These are phyloP conservation scores for Alternaria sp. DNA, from an alignment of 2,329 filamentous ascomycete species.

Conservation along the genomic window DNA sequence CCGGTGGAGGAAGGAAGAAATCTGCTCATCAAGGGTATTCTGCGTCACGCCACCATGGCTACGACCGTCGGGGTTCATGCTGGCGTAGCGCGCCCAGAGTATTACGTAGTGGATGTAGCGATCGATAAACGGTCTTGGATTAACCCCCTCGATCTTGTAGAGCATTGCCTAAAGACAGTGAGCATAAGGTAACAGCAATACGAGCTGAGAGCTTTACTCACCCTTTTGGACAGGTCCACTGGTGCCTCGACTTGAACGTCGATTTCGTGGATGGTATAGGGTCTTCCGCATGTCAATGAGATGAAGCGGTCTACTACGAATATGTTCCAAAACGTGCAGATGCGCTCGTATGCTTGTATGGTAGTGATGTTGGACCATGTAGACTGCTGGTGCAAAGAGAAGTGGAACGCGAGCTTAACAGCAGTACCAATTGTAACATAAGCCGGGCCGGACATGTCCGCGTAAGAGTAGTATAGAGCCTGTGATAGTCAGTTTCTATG, in stretches of 20 bases:
- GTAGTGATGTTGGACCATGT: constrained; percentile 27
- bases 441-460: constrained; percentile 41
- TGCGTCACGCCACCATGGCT: constrained; percentile 18
- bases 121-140: constrained; percentile 28
- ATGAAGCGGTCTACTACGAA: constrained; percentile 41
- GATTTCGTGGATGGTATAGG: constrained; percentile 39
- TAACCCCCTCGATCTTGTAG: constrained; percentile 13
- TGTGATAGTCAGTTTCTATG: constrained; percentile 21
- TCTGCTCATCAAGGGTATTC: constrained; percentile 22
- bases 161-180: constrained; percentile 21
- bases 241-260: constrained; percentile 42
- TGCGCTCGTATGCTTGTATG: constrained; percentile 33
- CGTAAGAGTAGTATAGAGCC: constrained; percentile 38
- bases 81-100: constrained; percentile 37
- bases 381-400: constrained; percentile 40
- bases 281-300: constrained; percentile 43
- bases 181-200: neutral
- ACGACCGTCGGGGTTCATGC: constrained; percentile 35
- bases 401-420: constrained; percentile 41
- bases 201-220: constrained; percentile 14
- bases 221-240: constrained; percentile 27
- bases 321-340: constrained; percentile 44
- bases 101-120: constrained; percentile 36
- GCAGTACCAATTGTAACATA: constrained; percentile 44
- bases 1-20: constrained; percentile 17